Base-by-base conservation (phyloP, 768 basidiomycete species). In the Ephemerocybe angulata region DNA sequence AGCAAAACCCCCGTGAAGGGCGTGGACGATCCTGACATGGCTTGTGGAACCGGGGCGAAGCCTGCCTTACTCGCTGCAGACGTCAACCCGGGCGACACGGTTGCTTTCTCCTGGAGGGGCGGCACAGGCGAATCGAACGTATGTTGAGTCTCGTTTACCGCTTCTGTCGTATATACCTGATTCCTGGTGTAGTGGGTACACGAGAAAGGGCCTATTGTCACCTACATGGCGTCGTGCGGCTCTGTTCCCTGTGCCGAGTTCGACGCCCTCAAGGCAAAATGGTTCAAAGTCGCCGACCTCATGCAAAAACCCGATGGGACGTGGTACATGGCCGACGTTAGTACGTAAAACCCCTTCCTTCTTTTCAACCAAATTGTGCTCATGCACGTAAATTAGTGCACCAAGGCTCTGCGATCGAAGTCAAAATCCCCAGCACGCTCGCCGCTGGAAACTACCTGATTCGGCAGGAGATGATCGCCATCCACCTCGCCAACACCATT, bases 391-490 rank as follows among this genome's bases (percentile, higher is more conserved):
- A n/a, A n/a, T n/a, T n/a, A n/a, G n/a, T n/a, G n/a, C n/a, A n/a
- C n/a, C n/a, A 67, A 4, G 79, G 82, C 11, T 58, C 50, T 2
- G 64, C 75, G 3, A 75, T 76, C 0, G 71, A 63, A 13, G 68
- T 79, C 3, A 74, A 69, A 0, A 61, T 86, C 48, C 84, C 84
- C 1, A 57, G 68, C n/a, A 78, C 76, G 38, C 66, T 92, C 51
- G 74, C 81, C 2, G 69, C 85, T 2, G 90, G 89, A 3, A 80
- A 85, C 60, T 91, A 91, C 66, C 73, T 91, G 54, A 67, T 90
- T 63, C 86, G 89, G 1, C 83, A 89, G 65, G 89, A 91, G 66
- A 85, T 91, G 67, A 84, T 91, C 65, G 85, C 85, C 6, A 78
- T 90, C 11, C 89, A 90, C 63, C 76, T 83, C 44, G 88, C 78